Percentiles rank a stretch among this genome's conserved stretches.
phyloP scores from a whole-genome alignment of 2,329 filamentous ascomycete genomes.

The Elsinoe batatas region DNA sequence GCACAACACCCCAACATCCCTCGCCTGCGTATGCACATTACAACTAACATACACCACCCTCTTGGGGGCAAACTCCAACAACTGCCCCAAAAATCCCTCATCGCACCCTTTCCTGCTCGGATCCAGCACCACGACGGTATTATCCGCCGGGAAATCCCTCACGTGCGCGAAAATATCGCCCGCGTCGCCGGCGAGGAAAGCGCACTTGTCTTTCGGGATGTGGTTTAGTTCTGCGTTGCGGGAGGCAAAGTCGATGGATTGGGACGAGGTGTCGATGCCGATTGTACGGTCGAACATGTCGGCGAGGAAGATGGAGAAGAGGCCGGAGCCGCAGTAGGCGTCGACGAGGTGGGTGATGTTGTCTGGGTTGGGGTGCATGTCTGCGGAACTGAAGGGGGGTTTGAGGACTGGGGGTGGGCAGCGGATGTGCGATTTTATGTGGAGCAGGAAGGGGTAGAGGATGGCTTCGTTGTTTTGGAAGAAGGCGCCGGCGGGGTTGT shows the following conservation, averaged over 20 bases:
- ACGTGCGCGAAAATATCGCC: slow-evolving; percentile 60
- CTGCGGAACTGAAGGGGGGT: slow-evolving; percentile 4
- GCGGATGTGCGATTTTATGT: slow-evolving; percentile 71
- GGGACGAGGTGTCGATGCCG: slow-evolving; percentile 79
- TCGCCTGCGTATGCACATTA: slow-evolving; percentile 94
- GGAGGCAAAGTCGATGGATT: slow-evolving; percentile 68
- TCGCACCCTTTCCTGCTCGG: slow-evolving; percentile 96
- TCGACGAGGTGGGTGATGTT: slow-evolving; percentile 82
- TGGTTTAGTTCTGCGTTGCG: slow-evolving; percentile 70
- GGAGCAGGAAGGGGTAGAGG: slow-evolving; percentile 72
- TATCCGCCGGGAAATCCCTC: slow-evolving; percentile 55
- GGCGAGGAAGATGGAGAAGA: slow-evolving; percentile 92
- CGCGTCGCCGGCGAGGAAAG: slow-evolving; percentile 85
- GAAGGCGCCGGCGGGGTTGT: slow-evolving; percentile 86
- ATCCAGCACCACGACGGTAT: slow-evolving; percentile 91
- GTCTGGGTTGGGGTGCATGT: slow-evolving; percentile 24
- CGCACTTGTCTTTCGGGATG: slow-evolving; percentile 56
- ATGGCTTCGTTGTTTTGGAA: slow-evolving; percentile 99
- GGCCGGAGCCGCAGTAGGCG: slow-evolving; percentile 91
- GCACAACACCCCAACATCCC: slow-evolving; percentile 83
- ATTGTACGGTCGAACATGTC: slow-evolving; percentile 68
- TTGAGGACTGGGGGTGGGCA: slow-evolving; percentile 22
- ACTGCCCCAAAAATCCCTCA: slow-evolving; percentile 67
- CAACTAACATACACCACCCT: slow-evolving; percentile 91
- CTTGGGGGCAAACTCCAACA: slow-evolving; percentile 65